Base-by-base conservation (phyloP, 75 land plant genomes). In the Picea sitchensis region DNA sequence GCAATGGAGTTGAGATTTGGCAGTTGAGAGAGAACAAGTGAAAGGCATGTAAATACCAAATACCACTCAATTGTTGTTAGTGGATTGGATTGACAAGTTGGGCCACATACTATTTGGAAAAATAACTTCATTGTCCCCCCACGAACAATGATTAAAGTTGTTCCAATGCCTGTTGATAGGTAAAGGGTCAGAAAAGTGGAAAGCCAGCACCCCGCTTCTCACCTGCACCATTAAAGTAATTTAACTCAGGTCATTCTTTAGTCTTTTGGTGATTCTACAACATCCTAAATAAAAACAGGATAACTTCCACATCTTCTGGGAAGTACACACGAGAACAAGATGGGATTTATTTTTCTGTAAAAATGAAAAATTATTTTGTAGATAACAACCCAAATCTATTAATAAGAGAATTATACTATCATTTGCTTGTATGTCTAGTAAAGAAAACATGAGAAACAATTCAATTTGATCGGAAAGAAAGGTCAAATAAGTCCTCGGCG, bases 41-140 rank as follows among this genome's bases (percentile, higher is more conserved):
- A 87, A 0, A 83, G 83, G 51, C 86, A 86, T 5, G 88, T 76
- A 73, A 93, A 95, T 1, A 95, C 88, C 75, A 95, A 71, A 88
- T 92, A 93, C 98, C 98, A 95, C 58, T 95, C 91, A 15, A 88
- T 83, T 38, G 84, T 81, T 0, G 94, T 87, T 23, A 88, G 80
- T 5, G 92, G 87, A 36, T 59, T 59, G 0, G 83, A 54, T 0
- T 75, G 41, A 76, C 92, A 90, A 2, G 61, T 41, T 58, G 80
- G 60, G 0, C 89, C 92, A 71, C 92, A 93, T 0, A 90, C 86
- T 2, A 82, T 80, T 31, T 84, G 73, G 80, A 78, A 93, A 85
- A 95, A 93, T 57, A 85, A 82, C 86, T 86, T 91, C 57, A 83
- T 76, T 34, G 89, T 84, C 3, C 87, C 76, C 2, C 96, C 98